Conservation (phyloP, 73 alveolate genomes). For the Symbiodinium pilosum region DNA sequence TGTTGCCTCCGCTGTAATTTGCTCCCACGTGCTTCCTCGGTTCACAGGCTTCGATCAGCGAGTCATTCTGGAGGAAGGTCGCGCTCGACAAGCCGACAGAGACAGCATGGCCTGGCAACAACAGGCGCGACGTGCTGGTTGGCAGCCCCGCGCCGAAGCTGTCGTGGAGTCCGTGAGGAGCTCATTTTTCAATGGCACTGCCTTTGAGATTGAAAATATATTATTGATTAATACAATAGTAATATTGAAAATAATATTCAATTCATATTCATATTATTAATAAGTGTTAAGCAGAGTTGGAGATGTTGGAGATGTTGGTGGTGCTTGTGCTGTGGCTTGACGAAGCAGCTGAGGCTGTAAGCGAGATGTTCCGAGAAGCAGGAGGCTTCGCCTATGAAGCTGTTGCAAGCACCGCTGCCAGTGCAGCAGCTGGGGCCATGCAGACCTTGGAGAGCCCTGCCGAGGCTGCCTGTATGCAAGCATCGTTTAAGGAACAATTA, state of each 20-base stretch:
- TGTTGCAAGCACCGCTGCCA: conserved; percentile 26
- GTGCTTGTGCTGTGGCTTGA: background rate
- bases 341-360: conserved; percentile 23
- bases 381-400: conserved; percentile 71
- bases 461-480: no score
- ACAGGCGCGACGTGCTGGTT: conserved; percentile 62
- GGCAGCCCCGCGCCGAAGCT: conserved; percentile 86
- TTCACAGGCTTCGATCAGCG: conserved; percentile 47
- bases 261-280: no score
- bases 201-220: no score
- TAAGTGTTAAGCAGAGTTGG: no score
- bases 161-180: conserved; percentile 38
- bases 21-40: conserved; percentile 75
- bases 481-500: no score
- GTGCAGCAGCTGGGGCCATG: conserved; percentile 62
- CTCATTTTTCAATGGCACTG: no score
- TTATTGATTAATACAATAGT: no score
- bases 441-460: background rate
- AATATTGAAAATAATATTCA: no score
- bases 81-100: background rate
- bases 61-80: conserved; percentile 65
- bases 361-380: conserved; percentile 49
- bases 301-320: no score
- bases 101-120: conserved; percentile 36
- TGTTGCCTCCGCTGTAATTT: conserved; percentile 63